Evolutionary conservation across 164 flowering plant species (phyloP), one percentile per base, ranked within the genome.

Genomic region (Dillenia turbinata): DNA sequence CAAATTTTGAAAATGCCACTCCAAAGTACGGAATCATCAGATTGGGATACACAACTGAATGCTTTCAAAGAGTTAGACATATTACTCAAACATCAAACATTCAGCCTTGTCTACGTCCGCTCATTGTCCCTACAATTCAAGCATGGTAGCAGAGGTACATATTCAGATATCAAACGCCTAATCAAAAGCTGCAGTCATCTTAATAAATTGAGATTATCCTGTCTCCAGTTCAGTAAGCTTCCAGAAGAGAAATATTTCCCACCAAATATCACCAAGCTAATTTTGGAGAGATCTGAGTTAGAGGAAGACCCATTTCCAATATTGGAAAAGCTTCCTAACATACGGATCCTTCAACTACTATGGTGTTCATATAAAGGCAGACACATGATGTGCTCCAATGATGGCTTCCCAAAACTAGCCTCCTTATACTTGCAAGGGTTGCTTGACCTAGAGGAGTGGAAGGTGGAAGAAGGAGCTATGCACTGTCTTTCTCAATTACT

Each of bases 381-480:
- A 26, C 11, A 46, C 9, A 55, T 65, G 62, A 12, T 15, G 9
- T 70, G 69, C 46, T 55, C 69, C 19, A 56, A 48, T 47, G 4
- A 7, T 0, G 70, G 65, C 12, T 67, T 67, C 49, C 70, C 70
- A 10, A 54, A 61, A 16, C 70, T 67, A 33, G 61, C 7, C 10
- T 14, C 9, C 13, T 54, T 67, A 9, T 2, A 15, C 16, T 50
- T 67, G 43, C 2, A 33, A 6, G 9, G 44, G 1, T 43, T 54
- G 40, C 11, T 10, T 9, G 4, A 44, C 10, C 22, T 68, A 15
- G n/a, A 40, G 9, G 33, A 44, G n/a, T 68, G 61, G 71, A 61
- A 3, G 24, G 61, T 68, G 24, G 61, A 68, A 17, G n/a, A 44
- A 43, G 71, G 71, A 19, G 71, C 71, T 9, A 54, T 68, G 61